Evolutionary conservation across 2,329 filamentous ascomycete genomes (phyloP), one percentile per base, ranked within the genome.

Genomic region (Fusarium tjaetaba): DNA sequence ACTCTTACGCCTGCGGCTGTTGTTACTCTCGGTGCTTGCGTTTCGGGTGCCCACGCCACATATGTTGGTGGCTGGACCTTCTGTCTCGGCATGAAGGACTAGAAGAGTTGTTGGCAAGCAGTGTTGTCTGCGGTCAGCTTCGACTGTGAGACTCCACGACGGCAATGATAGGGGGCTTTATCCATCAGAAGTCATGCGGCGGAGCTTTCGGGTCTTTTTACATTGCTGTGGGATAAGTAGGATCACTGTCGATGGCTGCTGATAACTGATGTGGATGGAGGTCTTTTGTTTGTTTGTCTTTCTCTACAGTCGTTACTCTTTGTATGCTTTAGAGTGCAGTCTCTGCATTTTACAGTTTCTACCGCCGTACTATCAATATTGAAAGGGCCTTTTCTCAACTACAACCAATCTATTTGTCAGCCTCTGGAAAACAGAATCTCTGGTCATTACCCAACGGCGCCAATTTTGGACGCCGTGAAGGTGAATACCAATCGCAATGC

Each of bases 51-150:
- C 10, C 56, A 59, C 7, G 32, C 7, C 15, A 24, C 32, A 7
- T 59, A 51, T 28, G 11, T 24, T 14, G 16, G 56, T 38, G 56
- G 56, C 9, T 59, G 56, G 56, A 51, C 42, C 20, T 38, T 38
- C 22, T 59, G 42, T 36, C 24, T 59, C 13, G 56, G 56, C 4
- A 59, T 59, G 56, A 59, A 48, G n/a, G 41, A 58, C 9, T 58
- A 58, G 20, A 4, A 22, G 13, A 26, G 6, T 11, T 3, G 2
- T 18, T 36, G 15, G 5, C 11, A 10, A 58, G 20, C 20, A 28
- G 18, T 11, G 18, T 11, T 7, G 20, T 22, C 30, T 36, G 8
- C 5, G 5, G 18, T 5, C 22, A n/a, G 24, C 26, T 11, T 22
- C 10, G 4, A 5, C 18, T 39, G 36, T 5, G 7, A 5, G 11